These are phyloP conservation scores for Colletotrichum agaves DNA, from an alignment of 2,329 filamentous ascomycete species.

Conservation along the genomic window DNA sequence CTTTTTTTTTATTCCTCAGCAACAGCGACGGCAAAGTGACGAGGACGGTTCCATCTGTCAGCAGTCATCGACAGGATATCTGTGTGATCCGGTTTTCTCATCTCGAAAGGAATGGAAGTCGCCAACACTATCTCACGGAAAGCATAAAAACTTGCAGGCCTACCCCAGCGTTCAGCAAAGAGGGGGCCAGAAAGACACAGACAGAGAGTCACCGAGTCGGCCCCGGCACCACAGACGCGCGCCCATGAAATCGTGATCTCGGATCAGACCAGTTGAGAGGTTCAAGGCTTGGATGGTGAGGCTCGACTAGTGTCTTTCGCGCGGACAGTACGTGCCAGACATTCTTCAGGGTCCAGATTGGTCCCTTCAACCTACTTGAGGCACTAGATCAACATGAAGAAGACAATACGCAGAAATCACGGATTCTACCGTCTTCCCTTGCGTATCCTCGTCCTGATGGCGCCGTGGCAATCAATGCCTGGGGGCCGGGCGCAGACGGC, in stretches of 20 bases:
- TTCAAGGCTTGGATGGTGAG: neutral
- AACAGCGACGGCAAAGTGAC: neutral
- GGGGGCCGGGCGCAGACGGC: neutral
- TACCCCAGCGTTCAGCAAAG: constrained; percentile 33
- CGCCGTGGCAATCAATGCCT: constrained; percentile 6
- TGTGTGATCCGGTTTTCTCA: neutral
- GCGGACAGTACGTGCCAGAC: neutral
- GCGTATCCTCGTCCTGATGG: neutral
- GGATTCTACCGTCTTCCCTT: neutral
- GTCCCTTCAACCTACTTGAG: neutral
- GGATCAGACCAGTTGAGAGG: neutral
- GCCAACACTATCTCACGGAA: constrained; percentile 29
- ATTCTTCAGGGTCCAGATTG: neutral
- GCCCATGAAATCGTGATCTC: constrained; percentile 15
- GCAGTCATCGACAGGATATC: neutral
- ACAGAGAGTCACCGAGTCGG: constrained; percentile 2
- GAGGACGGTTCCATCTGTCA: neutral
- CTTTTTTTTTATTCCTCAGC: neutral
- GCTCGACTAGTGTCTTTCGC: neutral
- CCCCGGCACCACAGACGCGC: constrained; percentile 1
- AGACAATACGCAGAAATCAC: neutral
- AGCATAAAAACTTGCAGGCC: constrained; percentile 22
- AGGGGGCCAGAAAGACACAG: constrained; percentile 1
- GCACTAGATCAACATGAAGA: neutral
- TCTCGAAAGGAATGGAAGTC: constrained; percentile 16